Base-by-base conservation (phyloP, 768 basidiomycete genomes). In the Clathrus columnatus region DNA sequence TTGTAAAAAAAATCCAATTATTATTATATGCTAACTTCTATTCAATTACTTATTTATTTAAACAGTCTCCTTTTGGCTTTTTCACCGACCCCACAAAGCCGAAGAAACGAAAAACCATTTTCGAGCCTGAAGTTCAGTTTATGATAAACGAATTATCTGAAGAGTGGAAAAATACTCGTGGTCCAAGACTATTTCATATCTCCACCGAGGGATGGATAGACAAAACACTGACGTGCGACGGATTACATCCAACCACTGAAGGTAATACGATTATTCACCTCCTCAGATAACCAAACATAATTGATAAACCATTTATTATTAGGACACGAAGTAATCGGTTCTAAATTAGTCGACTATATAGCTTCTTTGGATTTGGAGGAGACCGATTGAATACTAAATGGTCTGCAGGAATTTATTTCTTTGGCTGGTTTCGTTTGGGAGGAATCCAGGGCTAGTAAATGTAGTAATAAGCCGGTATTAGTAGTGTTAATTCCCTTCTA, bases 151-250 rank as follows among this genome's bases (percentile, higher is more conserved):
- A 18, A 11, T 27, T 53, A 4, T 17, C 51, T 7, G 20, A 53
- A 53, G 21, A 41, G 27, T 53, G 51, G 51, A 2, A 44, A 27
- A 21, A 18, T 10, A 14, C 21, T 26, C 51, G 48, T 20, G 29
- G 44, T 44, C 30, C 42, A 16, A 48, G 48, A 30, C 11, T 48
- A 18, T 48, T 14, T 30, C 28, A 55, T 26, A 21, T 47, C 1
- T 5, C 7, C 16, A 48, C 54, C 24, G 54, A 55, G 14, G 54
- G 54, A 5, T 55, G 54, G 54, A 47, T 55, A 29, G 27, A 55
- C 21, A 28, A 32, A 16, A 16, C 54, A 16, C 44, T 48, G 24
- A 55, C 54, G 32, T 55, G 54, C 54, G 54, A 55, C 24, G 54
- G 45, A 20, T 6, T 55, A n/a, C 54, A 55, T 30, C 54, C 54